These are phyloP conservation scores for Entomortierella chlamydospora DNA, from an alignment of 192 early-diverging fungal genomes.

Conservation along the genomic window DNA sequence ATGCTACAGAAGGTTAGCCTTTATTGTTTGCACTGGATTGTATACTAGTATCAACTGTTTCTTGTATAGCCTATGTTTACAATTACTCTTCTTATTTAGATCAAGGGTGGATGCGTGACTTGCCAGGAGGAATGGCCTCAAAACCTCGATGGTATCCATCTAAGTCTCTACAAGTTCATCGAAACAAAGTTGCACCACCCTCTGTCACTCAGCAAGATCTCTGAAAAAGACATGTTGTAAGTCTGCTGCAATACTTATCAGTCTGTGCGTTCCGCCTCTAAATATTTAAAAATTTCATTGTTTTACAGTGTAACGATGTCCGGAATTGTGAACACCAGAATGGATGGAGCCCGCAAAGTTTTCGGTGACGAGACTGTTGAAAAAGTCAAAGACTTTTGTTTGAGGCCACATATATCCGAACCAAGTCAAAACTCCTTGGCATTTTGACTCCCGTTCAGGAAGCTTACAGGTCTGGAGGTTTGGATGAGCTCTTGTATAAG, in stretches of 20 bases:
- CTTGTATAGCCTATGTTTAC: conserved; percentile 1
- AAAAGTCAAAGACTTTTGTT: neutral
- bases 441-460: conserved; percentile 4
- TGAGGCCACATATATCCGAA: neutral
- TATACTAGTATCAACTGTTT: neutral
- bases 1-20: neutral
- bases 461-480: neutral
- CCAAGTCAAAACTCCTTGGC: neutral
- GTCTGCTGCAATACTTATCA: no score
- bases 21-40: conserved; percentile 3
- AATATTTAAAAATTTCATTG: no score
- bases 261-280: no score
- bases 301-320: neutral
- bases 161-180: conserved; percentile 1
- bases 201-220: neutral
- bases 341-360: neutral
- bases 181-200: conserved; percentile 2
- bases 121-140: conserved; percentile 3
- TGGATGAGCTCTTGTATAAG: neutral
- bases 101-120: neutral
- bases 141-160: conserved; percentile 4
- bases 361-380: conserved; percentile 9
- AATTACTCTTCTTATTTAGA: neutral
- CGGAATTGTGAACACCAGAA: conserved; percentile 1
- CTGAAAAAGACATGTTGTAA: no score